Evolutionary conservation across 805 yeast genomes (phyloP).

Genomic region (Citeromyces matritensis): DNA sequence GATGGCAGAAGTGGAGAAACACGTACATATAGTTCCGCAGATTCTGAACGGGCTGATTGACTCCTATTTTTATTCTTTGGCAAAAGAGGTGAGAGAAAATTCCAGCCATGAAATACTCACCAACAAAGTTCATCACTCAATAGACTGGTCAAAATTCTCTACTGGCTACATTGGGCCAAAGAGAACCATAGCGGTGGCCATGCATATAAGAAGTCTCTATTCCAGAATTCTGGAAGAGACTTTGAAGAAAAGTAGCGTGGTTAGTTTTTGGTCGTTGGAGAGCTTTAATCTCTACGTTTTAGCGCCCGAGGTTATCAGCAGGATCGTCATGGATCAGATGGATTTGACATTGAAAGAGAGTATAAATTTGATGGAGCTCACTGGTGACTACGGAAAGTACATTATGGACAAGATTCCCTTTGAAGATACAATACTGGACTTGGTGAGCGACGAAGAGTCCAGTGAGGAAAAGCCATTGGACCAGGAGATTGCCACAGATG

Average conservation of each 20-base stretch:
- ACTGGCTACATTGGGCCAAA: constrained; percentile 51
- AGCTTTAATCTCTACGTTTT: constrained; percentile 43
- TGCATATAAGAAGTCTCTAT: constrained; percentile 19
- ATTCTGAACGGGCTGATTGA: constrained; percentile 26
- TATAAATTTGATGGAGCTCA: constrained; percentile 26
- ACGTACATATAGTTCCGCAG: constrained; percentile 17
- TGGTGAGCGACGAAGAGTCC: too few relatives aligned
- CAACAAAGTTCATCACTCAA: constrained; percentile 24
- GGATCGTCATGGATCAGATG: constrained; percentile 33
- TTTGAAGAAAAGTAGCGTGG: constrained; percentile 21
- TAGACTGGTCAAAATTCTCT: constrained; percentile 27
- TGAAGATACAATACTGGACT: too few relatives aligned
- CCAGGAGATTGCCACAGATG: too few relatives aligned
- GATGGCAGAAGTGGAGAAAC: constrained; percentile 12
- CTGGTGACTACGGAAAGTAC: constrained; percentile 21
- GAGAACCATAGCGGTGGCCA: constrained; percentile 37
- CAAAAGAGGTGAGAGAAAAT: constrained; percentile 20
- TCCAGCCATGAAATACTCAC: constrained; percentile 30
- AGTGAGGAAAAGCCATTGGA: too few relatives aligned
- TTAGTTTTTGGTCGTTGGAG: constrained; percentile 45
- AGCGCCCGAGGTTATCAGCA: constrained; percentile 45
- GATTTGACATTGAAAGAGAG: constrained; percentile 22
- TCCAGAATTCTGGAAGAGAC: constrained; percentile 13
- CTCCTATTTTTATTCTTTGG: constrained; percentile 35
- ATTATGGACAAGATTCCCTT: constrained; percentile 13